Percentiles rank a stretch among this genome's conserved stretches.
Conservation (phyloP, 2,329 filamentous ascomycete species). For the Exophiala aquamarina region DNA sequence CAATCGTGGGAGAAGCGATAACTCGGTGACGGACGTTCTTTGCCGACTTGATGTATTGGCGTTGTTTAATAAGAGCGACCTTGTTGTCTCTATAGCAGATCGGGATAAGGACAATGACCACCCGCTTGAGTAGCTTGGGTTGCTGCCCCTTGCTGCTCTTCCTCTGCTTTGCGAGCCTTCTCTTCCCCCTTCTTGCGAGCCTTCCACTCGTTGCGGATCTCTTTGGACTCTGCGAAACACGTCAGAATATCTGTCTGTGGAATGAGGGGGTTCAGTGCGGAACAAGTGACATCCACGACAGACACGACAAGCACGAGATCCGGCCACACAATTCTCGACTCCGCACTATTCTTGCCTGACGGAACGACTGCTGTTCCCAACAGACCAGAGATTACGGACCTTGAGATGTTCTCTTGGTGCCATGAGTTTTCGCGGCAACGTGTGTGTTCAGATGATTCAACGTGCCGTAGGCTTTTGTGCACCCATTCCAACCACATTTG, state of each 20-base stretch:
- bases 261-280: too few relatives aligned
- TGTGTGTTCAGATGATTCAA: constrained; percentile 97
- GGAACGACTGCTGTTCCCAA: too few relatives aligned
- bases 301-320: too few relatives aligned
- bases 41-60: constrained; percentile 34
- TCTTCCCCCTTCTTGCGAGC: constrained; percentile 99
- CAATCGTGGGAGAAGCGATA: constrained; percentile 3
- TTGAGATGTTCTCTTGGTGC: constrained; percentile 91
- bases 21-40: not conserved
- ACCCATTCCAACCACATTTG: constrained; percentile 98
- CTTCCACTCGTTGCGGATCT: constrained; percentile 99
- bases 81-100: constrained; percentile 51
- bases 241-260: too few relatives aligned
- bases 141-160: constrained; percentile 69
- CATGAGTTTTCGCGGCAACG: constrained; percentile 98
- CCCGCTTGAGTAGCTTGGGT: constrained; percentile 55
- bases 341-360: too few relatives aligned
- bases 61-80: constrained; percentile 52
- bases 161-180: constrained; percentile 80
- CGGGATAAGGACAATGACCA: constrained; percentile 47
- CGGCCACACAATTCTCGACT: too few relatives aligned
- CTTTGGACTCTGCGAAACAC: constrained; percentile 78
- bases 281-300: too few relatives aligned
- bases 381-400: constrained; percentile 72
- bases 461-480: constrained; percentile 97